These are phyloP conservation scores for Lodderomyces orthopsilosis DNA, from an alignment of 1,139 yeast genomes.

Conservation along the genomic window DNA sequence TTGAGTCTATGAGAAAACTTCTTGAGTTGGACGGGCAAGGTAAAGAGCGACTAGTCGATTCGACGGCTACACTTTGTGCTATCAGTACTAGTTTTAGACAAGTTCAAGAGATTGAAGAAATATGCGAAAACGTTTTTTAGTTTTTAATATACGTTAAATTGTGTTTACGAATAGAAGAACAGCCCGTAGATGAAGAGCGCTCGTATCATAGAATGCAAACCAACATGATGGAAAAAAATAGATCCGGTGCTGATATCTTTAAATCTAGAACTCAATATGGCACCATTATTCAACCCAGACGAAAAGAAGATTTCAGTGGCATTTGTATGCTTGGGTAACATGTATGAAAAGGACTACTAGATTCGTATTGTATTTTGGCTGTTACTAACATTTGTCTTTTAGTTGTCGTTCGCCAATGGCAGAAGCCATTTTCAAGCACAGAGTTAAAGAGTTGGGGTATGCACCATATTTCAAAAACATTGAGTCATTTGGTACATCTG, in stretches of 20 bases:
- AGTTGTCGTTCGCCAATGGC: slow-evolving; percentile 98
- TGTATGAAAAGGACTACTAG: slow-evolving; percentile 44
- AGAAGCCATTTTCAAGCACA: slow-evolving; percentile 79
- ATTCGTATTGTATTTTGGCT: background rate
- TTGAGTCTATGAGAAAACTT: slow-evolving; percentile 50
- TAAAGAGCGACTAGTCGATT: slow-evolving; percentile 39
- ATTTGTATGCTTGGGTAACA: slow-evolving; percentile 89
- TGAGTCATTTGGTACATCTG: slow-evolving; percentile 89
- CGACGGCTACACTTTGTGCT: slow-evolving; percentile 28
- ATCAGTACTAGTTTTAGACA: slow-evolving; percentile 48
- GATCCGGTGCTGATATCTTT: too few species aligned
- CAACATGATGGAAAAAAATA: too few species aligned
- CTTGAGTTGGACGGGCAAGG: slow-evolving; percentile 37
- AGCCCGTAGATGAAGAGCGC: too few species aligned
- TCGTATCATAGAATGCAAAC: too few species aligned
- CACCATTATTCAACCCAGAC: slow-evolving; percentile 19
- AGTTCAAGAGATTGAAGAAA: slow-evolving; percentile 34
- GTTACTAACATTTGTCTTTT: slow-evolving; percentile 15
- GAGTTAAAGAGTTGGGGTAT: slow-evolving; percentile 51
- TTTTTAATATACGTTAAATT: background rate
- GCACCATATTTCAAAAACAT: slow-evolving; percentile 44
- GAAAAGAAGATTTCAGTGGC: slow-evolving; percentile 59
- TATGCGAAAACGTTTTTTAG: slow-evolving; percentile 5
- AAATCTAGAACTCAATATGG: slow-evolving; percentile 11
- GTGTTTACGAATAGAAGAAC: background rate